Conservation (phyloP, 257 asterid genomes). For the Solanum sparsipilum region DNA sequence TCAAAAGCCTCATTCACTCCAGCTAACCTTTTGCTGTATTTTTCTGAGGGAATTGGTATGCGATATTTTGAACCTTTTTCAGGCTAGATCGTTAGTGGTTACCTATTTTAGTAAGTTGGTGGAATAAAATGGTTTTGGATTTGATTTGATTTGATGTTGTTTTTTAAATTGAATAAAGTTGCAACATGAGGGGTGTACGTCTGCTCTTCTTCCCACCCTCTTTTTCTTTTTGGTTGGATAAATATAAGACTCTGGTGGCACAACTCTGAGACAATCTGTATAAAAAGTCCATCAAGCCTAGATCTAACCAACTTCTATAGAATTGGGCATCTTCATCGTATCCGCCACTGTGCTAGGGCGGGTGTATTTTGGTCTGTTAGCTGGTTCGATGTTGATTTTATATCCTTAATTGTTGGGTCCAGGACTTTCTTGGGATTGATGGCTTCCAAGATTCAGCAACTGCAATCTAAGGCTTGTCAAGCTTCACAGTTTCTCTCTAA, state of each 20-base stretch:
- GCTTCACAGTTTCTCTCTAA: constrained; percentile 25
- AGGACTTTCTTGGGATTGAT: constrained; percentile 5
- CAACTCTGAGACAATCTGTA: background rate
- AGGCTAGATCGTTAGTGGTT: background rate
- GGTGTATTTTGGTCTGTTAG: background rate
- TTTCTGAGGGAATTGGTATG: background rate
- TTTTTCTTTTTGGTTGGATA: background rate
- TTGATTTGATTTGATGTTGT: background rate
- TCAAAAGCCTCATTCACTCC: background rate
- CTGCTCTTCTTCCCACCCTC: background rate
- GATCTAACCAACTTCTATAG: background rate
- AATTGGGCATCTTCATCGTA: background rate
- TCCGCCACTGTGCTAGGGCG: background rate
- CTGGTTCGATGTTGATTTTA: background rate
- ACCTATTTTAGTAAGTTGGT: background rate
- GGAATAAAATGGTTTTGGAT: background rate
- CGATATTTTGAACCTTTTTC: background rate
- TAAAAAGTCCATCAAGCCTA: background rate
- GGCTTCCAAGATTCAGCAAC: constrained; percentile 31
- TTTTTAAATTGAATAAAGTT: background rate
- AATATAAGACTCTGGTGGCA: background rate
- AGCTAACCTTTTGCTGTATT: background rate
- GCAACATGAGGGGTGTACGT: background rate
- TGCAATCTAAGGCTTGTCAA: constrained; percentile 29
- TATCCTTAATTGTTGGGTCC: background rate